These are phyloP conservation scores for Calocera viscosa DNA, from an alignment of 768 basidiomycete species.

Conservation along the genomic window DNA sequence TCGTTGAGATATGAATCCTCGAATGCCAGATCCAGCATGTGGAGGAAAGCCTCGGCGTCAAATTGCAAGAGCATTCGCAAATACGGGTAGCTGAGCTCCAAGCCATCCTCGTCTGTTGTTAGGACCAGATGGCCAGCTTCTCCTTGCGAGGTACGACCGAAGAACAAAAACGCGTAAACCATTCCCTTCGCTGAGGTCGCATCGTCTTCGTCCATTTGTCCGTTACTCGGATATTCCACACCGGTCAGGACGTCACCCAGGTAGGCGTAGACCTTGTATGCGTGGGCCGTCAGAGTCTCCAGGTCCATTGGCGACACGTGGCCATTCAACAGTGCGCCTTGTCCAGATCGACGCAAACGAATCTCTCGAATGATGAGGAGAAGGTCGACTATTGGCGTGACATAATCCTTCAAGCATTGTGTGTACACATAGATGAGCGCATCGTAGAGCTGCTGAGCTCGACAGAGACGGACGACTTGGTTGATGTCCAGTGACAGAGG, in stretches of 20 bases:
- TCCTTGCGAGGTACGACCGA: conserved; percentile 57
- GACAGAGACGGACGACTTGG: conserved; percentile 79
- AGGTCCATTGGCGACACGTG: conserved; percentile 21
- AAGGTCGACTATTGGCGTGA: conserved; percentile 77
- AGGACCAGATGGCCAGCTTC: conserved; percentile 60
- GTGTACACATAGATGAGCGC: conserved; percentile 92
- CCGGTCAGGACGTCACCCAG: conserved; percentile 70
- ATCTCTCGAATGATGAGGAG: conserved; percentile 62
- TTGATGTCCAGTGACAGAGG: conserved; percentile 84
- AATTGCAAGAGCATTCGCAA: conserved; percentile 69
- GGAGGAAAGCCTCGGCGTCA: conserved; percentile 87
- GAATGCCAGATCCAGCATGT: conserved; percentile 86
- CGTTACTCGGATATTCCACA: conserved; percentile 73
- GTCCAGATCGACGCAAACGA: conserved; percentile 16
- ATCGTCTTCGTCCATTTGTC: conserved; percentile 52
- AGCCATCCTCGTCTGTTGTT: conserved; percentile 58
- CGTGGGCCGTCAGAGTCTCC: conserved; percentile 52
- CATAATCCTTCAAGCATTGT: conserved; percentile 73
- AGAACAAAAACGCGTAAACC: conserved; percentile 75
- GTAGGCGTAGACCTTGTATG: conserved; percentile 88
- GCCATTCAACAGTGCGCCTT: background rate
- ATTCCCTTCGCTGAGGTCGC: conserved; percentile 55
- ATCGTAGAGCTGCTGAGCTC: conserved; percentile 73
- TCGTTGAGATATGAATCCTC: conserved; percentile 88
- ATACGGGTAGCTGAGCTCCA: conserved; percentile 83